These are phyloP conservation scores for Pleodorina starrii DNA, from an alignment of 139 green algal species.

Conservation along the genomic window DNA sequence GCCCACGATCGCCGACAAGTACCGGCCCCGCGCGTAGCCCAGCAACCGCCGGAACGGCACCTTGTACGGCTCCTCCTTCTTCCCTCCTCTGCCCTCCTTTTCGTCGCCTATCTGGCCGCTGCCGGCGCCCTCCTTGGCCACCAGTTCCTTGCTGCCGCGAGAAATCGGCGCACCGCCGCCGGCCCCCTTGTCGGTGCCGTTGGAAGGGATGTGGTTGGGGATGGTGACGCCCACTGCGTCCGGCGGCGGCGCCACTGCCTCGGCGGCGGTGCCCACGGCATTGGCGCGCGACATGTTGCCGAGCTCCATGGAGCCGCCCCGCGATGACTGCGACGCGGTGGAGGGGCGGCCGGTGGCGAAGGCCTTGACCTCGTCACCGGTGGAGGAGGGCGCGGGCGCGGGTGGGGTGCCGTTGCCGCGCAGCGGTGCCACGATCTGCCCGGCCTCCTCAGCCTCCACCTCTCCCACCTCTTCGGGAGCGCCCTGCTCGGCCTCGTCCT, in stretches of 20 bases:
- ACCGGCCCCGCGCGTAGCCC: constrained; percentile 74
- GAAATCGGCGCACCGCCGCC: no score
- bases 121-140: not conserved
- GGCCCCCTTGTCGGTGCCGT: not conserved
- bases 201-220: constrained; percentile 24
- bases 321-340: not conserved
- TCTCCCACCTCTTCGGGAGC: not conserved
- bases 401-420: not conserved
- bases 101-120: not conserved
- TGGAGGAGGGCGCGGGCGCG: not conserved
- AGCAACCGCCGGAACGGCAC: constrained; percentile 69
- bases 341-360: not conserved
- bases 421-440: not conserved
- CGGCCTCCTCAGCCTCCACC: not conserved
- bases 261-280: not conserved
- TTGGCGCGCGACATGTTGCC: not conserved
- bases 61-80: constrained; percentile 45
- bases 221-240: not conserved
- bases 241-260: not conserved
- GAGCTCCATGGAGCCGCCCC: not conserved
- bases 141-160: not conserved
- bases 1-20: constrained; percentile 62
- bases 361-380: not conserved
- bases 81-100: not conserved
- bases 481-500: not conserved